Conservation (phyloP, 805 yeast species). For the Candida manassasensis region DNA sequence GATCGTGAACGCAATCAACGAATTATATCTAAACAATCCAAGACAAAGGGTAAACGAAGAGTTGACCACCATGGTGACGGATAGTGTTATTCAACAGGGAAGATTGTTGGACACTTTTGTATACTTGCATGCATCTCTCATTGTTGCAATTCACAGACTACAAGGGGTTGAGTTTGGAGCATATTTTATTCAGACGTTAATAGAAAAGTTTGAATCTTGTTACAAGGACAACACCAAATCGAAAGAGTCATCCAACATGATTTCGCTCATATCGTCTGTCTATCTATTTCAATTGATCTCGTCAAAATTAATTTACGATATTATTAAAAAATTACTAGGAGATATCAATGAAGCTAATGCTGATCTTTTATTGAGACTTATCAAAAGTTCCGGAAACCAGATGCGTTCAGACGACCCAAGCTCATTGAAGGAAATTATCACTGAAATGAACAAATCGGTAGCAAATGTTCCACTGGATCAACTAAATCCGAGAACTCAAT, state of each 20-base stretch:
- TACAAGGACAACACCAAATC: conserved; percentile 27
- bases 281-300: conserved; percentile 76
- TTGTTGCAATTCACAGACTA: conserved; percentile 66
- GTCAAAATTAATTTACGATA: conserved; percentile 70
- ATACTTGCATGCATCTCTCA: conserved; percentile 71
- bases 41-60: conserved; percentile 75
- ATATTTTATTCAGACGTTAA: conserved; percentile 66
- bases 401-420: conserved; percentile 87
- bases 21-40: conserved; percentile 60
- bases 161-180: conserved; percentile 94
- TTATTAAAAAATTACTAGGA: conserved; percentile 51
- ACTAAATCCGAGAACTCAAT: conserved; percentile 64
- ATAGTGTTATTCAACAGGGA: conserved; percentile 58
- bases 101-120: conserved; percentile 75
- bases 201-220: conserved; percentile 58
- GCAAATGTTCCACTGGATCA: conserved; percentile 30
- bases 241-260: conserved; percentile 56
- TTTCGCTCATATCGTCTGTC: conserved; percentile 70
- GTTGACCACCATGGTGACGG: conserved; percentile 58
- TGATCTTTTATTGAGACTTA: conserved; percentile 67
- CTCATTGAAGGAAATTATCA: conserved; percentile 74
- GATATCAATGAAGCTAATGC: conserved; percentile 68
- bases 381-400: conserved; percentile 75
- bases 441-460: conserved; percentile 48
- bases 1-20: conserved; percentile 65